These are phyloP conservation scores for Chernovozyma sophiae-reginae DNA, from an alignment of 1,139 yeast genomes.

Conservation along the genomic window DNA sequence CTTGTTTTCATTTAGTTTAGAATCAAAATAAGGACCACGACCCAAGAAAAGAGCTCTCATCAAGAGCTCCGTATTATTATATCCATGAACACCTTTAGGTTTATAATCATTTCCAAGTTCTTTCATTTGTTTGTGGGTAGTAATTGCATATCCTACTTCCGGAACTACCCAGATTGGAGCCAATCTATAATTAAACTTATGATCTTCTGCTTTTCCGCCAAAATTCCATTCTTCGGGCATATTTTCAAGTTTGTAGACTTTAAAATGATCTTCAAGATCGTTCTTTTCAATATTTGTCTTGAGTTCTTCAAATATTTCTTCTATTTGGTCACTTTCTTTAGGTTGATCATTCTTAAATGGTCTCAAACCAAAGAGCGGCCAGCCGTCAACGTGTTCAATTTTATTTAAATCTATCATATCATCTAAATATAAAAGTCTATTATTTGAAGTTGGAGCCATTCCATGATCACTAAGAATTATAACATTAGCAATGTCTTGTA, in stretches of 20 bases:
- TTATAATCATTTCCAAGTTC: constrained; percentile 45
- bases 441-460: constrained; percentile 81
- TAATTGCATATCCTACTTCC: constrained; percentile 72
- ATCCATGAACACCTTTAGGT: constrained; percentile 83
- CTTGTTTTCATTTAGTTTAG: constrained; percentile 14
- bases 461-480: constrained; percentile 88
- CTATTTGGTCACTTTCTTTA: constrained; percentile 27
- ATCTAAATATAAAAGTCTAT: constrained; percentile 62
- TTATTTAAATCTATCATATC: constrained; percentile 54
- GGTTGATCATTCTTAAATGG: constrained; percentile 40
- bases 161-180: constrained; percentile 90
- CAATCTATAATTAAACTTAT: constrained; percentile 52
- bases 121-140: constrained; percentile 57
- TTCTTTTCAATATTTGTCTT: constrained; percentile 18
- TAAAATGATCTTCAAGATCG: constrained; percentile 33
- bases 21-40: constrained; percentile 69
- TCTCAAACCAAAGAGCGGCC: constrained; percentile 82
- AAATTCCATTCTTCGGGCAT: constrained; percentile 64
- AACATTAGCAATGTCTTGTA: constrained; percentile 64
- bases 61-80: constrained; percentile 66
- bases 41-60: constrained; percentile 85
- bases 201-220: constrained; percentile 45
- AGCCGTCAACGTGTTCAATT: constrained; percentile 71
- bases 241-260: constrained; percentile 52
- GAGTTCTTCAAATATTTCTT: constrained; percentile 18